Conservation (phyloP, 257 asterid genomes). For the Solanum corneliomulleri region DNA sequence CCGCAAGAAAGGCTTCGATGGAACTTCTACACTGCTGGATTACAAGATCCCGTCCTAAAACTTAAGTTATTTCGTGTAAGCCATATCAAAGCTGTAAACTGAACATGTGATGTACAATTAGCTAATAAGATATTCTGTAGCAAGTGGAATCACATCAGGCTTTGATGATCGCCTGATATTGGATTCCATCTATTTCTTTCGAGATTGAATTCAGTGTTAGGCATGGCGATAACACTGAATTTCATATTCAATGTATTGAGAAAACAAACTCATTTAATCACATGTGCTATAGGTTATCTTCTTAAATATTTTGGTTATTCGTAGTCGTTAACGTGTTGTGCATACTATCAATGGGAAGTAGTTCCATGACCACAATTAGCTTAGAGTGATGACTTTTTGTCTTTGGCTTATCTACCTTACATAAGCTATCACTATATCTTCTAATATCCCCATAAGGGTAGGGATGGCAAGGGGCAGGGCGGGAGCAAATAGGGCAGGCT, state of each 20-base stretch:
- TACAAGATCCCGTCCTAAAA: conserved; percentile 24
- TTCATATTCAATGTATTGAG: neutral
- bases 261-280: neutral
- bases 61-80: neutral
- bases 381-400: neutral
- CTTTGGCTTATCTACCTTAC: neutral
- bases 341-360: neutral
- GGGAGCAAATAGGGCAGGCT: too few relatives aligned
- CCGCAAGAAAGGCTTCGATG: conserved; percentile 41
- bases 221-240: neutral
- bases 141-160: neutral
- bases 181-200: neutral
- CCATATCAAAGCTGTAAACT: neutral
- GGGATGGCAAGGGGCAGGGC: too few relatives aligned
- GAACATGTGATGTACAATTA: neutral
- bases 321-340: neutral
- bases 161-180: neutral
- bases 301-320: neutral
- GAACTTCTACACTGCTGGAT: conserved; percentile 31
- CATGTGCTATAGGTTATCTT: neutral
- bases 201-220: neutral
- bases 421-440: too few relatives aligned
- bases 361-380: neutral
- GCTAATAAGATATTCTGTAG: neutral
- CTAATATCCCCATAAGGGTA: neutral